Evolutionary conservation across 2,329 filamentous ascomycete genomes (phyloP).

Genomic region (Neonectria hederae): DNA sequence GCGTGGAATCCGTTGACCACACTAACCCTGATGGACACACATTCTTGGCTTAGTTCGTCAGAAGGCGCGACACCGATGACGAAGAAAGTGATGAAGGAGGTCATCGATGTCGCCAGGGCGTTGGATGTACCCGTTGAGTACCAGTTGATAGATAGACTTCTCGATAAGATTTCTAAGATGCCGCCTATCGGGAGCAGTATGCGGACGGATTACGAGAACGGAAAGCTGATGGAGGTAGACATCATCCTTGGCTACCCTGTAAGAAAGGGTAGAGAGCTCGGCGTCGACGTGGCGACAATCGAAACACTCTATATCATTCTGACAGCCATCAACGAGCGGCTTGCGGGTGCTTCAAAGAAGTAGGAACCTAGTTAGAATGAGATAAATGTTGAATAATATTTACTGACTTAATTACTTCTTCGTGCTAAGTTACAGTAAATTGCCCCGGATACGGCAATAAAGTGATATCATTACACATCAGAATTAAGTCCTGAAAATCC

Average conservation of each 20-base stretch:
- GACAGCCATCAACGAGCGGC: constrained; percentile 44
- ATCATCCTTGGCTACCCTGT: constrained; percentile 70
- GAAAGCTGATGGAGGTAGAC: constrained; percentile 69
- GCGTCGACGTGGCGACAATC: constrained; percentile 63
- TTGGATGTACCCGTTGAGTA: constrained; percentile 58
- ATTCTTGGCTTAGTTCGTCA: constrained; percentile 57
- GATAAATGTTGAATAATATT: neutral
- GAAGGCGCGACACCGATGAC: constrained; percentile 59
- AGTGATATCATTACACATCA: too few relatives aligned
- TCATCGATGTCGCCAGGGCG: constrained; percentile 65
- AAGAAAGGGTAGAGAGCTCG: constrained; percentile 62
- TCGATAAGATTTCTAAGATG: constrained; percentile 57
- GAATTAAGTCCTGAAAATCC: too few relatives aligned
- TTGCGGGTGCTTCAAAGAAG: neutral
- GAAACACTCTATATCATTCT: constrained; percentile 50
- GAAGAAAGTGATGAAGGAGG: constrained; percentile 60
- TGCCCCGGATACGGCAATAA: too few relatives aligned
- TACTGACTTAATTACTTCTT: neutral
- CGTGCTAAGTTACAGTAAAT: neutral
- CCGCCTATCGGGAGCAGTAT: constrained; percentile 60
- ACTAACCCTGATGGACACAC: constrained; percentile 62
- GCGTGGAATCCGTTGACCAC: constrained; percentile 70
- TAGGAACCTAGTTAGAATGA: neutral
- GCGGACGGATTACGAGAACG: constrained; percentile 66
- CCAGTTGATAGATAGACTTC: constrained; percentile 57